Evolutionary conservation across 2,329 filamentous ascomycete species (phyloP).

Genomic region (Ascochyta fabae): DNA sequence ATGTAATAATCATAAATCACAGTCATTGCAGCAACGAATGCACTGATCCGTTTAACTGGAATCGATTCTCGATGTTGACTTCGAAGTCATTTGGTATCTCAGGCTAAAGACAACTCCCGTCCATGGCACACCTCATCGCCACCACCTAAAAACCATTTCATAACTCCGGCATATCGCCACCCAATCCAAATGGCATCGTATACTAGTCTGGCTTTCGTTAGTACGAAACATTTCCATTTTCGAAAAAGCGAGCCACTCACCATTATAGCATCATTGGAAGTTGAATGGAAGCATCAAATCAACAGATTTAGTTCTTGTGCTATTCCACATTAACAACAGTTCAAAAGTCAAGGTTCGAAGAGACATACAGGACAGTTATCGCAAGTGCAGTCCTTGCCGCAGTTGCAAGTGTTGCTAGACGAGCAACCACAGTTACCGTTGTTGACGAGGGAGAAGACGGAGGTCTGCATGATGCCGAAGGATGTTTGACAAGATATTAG

Average conservation of each 20-base stretch:
- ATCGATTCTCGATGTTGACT: neutral
- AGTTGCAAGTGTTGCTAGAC: constrained; percentile 14
- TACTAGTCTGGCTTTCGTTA: neutral
- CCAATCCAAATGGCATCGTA: neutral
- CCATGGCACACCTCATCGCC: neutral
- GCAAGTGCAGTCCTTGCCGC: constrained; percentile 22
- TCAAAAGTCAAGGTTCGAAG: too few relatives aligned
- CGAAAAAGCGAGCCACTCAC: neutral
- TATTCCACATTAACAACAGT: neutral
- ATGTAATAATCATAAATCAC: neutral
- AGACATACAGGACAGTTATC: constrained; percentile 21
- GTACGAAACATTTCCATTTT: neutral
- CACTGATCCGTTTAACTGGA: neutral
- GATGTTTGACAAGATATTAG: neutral
- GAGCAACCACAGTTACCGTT: constrained; percentile 22
- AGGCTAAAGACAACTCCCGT: neutral
- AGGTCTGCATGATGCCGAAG: constrained; percentile 1
- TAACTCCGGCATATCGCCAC: neutral
- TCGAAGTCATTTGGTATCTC: constrained; percentile 1
- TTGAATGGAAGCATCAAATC: neutral
- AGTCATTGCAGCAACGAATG: neutral
- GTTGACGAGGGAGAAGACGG: constrained; percentile 10
- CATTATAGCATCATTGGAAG: neutral
- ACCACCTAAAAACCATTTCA: neutral
- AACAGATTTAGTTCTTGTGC: constrained; percentile 3